Conservation (phyloP, 305 asterid genomes). For the Fraxinus albicans region DNA sequence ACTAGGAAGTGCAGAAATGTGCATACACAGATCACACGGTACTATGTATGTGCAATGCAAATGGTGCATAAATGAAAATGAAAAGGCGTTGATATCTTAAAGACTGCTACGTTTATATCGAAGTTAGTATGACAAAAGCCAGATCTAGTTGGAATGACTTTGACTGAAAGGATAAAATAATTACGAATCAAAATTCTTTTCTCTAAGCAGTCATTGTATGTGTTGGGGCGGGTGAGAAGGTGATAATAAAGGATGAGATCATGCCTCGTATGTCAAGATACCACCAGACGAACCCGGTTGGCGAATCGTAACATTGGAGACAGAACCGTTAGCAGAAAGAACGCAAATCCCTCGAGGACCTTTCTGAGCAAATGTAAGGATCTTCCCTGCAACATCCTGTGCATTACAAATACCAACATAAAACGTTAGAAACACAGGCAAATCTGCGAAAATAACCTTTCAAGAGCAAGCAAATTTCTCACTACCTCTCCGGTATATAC, state of each 20-base stretch:
- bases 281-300: slow-evolving; percentile 95
- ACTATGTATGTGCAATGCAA: not conserved
- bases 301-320: slow-evolving; percentile 85
- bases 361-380: slow-evolving; percentile 76
- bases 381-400: slow-evolving; percentile 93
- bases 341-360: slow-evolving; percentile 81
- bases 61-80: not conserved
- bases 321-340: slow-evolving; percentile 84
- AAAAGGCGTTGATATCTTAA: not conserved
- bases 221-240: not conserved
- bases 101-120: not conserved
- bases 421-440: not conserved
- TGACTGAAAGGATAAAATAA: not conserved
- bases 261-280: slow-evolving; percentile 81
- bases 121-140: not conserved
- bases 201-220: not conserved
- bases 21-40: not conserved
- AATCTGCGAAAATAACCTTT: not conserved
- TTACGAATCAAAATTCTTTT: not conserved
- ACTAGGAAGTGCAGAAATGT: not conserved
- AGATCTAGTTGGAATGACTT: not conserved
- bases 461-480: slow-evolving; percentile 7
- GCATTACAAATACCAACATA: not conserved
- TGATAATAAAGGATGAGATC: not conserved
- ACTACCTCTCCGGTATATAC: slow-evolving; percentile 87